These are phyloP conservation scores for Escallonia rubra DNA, from an alignment of 129 eudicot genomes.

Conservation along the genomic window DNA sequence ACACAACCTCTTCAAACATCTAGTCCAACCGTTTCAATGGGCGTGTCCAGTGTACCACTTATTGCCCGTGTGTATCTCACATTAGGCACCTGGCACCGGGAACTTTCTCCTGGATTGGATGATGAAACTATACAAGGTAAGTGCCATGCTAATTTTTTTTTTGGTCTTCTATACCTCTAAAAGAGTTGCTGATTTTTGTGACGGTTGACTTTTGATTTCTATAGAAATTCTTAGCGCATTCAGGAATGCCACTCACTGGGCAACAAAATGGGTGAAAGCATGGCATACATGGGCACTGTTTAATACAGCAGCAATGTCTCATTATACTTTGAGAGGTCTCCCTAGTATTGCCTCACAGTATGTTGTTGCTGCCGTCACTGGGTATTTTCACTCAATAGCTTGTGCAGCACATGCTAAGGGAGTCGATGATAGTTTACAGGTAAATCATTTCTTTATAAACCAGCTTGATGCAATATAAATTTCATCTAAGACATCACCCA, in stretches of 20 bases:
- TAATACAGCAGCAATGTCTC: conserved; percentile 98
- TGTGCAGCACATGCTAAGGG: conserved; percentile 92
- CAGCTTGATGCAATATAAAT: not conserved
- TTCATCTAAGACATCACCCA: not conserved
- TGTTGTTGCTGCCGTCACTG: conserved; percentile 97
- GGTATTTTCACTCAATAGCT: conserved; percentile 98
- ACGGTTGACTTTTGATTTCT: conserved; percentile 11
- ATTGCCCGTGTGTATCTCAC: conserved; percentile 82
- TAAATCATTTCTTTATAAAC: conserved; percentile 6
- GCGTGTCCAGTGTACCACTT: conserved; percentile 56
- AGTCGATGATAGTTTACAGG: conserved; percentile 98
- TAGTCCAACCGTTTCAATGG: conserved; percentile 28
- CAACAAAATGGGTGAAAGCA: conserved; percentile 87
- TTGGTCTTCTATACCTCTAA: conserved; percentile 1
- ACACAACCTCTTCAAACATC: conserved; percentile 39
- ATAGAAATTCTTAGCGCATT: conserved; percentile 77
- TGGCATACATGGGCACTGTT: conserved; percentile 99
- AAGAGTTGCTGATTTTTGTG: not conserved
- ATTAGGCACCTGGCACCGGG: conserved; percentile 89
- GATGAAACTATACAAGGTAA: conserved; percentile 84
- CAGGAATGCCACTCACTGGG: conserved; percentile 76
- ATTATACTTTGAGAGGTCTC: conserved; percentile 76
- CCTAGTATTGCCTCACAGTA: conserved; percentile 56
- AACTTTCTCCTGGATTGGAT: conserved; percentile 88
- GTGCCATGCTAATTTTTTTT: not conserved